Evolutionary conservation across 441 rosid genomes (phyloP), one percentile per base, ranked within the genome.

Genomic region (Populus tomentosa): DNA sequence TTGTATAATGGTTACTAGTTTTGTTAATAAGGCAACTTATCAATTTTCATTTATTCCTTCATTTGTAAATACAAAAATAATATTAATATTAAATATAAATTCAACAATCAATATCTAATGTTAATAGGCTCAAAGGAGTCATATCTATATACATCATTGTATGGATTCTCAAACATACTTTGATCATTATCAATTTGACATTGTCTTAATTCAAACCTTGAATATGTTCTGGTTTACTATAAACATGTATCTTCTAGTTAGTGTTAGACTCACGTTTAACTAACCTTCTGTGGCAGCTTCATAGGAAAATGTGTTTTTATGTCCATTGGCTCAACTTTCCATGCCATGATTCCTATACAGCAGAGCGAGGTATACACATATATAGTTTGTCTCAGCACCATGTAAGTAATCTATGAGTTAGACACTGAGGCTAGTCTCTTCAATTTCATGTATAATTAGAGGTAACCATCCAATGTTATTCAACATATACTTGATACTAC

Each of bases 291-390:
- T 71, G 2, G 77, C 84, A 95, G 98, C 82, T 95, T 90, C 77
- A 78, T 89, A 78, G 99, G 97, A 72, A 94, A 95, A 28, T 28
- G 30, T 82, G 81, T 72, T 94, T 94, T 62, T 95, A 97, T 38
- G 97, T 95, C 76, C 80, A 86, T 59, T 91, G 98, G 97, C 87
- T 85, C 9, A 84, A 84, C 81, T 88, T 90, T 66, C 88, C 85
- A 2, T 91, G 96, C 80, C 92, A 76, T 26, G 81, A 78, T 66
- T 71, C 93, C 78, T 95, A 61, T 82, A 86, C 87, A 6, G 21
- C 87, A 23, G 97, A 89, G 62, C 86, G 93, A 88, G 98, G 99
- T 94, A 82, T 73, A 70, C 61, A 53, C n/a, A 16, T 5, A 50
- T 50, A 50, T n/a, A 50, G n/a, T 16, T 50, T 50, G 33, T 65